phyloP scores from a whole-genome alignment of 495 filamentous ascomycete species.

The Penicillium soppii region DNA sequence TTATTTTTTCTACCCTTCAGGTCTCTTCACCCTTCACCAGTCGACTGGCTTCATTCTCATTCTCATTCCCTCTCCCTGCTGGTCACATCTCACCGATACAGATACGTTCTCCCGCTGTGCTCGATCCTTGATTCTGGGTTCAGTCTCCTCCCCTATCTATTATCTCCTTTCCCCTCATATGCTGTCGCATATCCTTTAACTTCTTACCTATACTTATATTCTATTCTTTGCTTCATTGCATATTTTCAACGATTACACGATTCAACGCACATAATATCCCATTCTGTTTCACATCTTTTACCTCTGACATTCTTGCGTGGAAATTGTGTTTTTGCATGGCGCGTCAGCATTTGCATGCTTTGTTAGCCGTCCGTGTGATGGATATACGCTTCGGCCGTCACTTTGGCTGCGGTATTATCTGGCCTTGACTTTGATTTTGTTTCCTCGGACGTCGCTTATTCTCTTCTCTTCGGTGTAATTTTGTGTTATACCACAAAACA shows the following conservation, averaged over 20 bases:
- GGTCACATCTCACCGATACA: no score
- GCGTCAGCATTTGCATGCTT: background rate
- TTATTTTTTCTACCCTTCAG: background rate
- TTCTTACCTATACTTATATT: background rate
- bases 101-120: background rate
- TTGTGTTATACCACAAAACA: no score
- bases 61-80: background rate
- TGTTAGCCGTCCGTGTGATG: background rate
- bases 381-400: background rate
- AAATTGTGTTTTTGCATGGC: background rate
- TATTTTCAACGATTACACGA: background rate
- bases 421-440: no score
- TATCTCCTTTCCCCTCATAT: background rate
- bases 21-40: background rate
- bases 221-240: background rate
- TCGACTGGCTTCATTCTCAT: background rate
- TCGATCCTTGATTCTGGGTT: background rate
- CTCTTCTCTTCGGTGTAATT: no score
- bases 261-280: background rate
- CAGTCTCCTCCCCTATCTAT: background rate
- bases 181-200: background rate
- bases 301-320: background rate
- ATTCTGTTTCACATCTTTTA: background rate
- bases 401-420: no score
- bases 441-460: no score